Evolutionary conservation across 495 filamentous ascomycete genomes (phyloP).

Genomic region (Mytilinidion resinicola): DNA sequence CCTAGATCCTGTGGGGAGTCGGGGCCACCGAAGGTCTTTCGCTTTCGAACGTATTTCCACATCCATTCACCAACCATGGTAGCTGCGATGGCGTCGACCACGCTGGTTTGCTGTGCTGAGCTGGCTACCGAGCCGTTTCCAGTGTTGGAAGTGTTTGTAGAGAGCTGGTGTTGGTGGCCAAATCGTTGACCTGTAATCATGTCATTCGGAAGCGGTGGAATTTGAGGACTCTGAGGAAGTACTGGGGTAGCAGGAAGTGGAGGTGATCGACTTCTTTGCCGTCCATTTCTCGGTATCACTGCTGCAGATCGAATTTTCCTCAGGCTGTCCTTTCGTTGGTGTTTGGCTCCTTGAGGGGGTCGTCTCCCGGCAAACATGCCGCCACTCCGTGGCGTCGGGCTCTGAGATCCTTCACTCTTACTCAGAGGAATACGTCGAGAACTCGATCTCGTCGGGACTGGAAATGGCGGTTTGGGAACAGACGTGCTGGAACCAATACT

Average conservation of each 20-base stretch:
- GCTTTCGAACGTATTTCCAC: conserved; percentile 93
- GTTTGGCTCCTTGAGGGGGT: conserved; percentile 28
- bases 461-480: conserved; percentile 50
- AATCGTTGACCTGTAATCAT: conserved; percentile 51
- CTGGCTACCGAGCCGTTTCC: conserved; percentile 51
- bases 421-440: conserved; percentile 69
- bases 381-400: conserved; percentile 57
- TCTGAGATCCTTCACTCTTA: conserved; percentile 69
- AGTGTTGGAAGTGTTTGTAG: conserved; percentile 44
- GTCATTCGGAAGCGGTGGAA: conserved; percentile 68
- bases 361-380: conserved; percentile 19
- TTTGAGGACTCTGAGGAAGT: conserved; percentile 49
- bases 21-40: conserved; percentile 82
- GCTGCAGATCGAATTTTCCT: conserved; percentile 81
- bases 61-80: conserved; percentile 99
- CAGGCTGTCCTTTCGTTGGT: conserved; percentile 48
- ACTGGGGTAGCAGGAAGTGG: conserved; percentile 26
- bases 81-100: conserved; percentile 96
- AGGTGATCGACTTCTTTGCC: conserved; percentile 29
- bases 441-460: conserved; percentile 82
- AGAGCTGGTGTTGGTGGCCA: conserved; percentile 46
- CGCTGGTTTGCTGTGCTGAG: conserved; percentile 62
- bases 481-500: conserved; percentile 41
- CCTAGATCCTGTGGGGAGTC: conserved; percentile 57
- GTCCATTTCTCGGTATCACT: conserved; percentile 50